Percentiles rank a stretch among this genome's conserved stretches.
Conservation (phyloP, 1,284 basidiomycete species). For the Xerocomus nothofagi region DNA sequence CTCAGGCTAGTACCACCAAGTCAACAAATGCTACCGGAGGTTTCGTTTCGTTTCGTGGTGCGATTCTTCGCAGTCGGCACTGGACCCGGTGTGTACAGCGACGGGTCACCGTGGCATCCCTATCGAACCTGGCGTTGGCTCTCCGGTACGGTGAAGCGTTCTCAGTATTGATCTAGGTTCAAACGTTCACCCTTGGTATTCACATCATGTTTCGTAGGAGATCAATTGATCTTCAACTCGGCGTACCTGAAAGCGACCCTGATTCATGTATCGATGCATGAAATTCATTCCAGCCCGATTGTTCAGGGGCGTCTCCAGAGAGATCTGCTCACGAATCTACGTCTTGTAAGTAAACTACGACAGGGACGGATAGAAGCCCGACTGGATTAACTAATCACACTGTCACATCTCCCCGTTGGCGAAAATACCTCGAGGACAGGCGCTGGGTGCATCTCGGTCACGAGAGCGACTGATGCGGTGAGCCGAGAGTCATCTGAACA, state of each 20-base stretch:
- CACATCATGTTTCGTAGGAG: background rate
- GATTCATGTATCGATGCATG: conserved; percentile 26
- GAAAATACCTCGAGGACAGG: conserved; percentile 16
- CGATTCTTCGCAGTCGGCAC: conserved; percentile 21
- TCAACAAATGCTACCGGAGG: conserved; percentile 7
- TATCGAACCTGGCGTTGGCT: background rate
- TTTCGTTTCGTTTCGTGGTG: conserved; percentile 13
- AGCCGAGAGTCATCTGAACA: conserved; percentile 1
- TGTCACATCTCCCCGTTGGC: conserved; percentile 13
- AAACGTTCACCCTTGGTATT: background rate
- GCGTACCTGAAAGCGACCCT: conserved; percentile 32
- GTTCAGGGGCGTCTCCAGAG: conserved; percentile 19
- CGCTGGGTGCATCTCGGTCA: background rate
- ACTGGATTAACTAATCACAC: conserved; percentile 10
- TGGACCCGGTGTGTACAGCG: conserved; percentile 16
- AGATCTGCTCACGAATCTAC: conserved; percentile 28
- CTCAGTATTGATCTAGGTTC: background rate
- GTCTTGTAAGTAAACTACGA: conserved; percentile 15
- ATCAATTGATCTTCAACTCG: conserved; percentile 20
- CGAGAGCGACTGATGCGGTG: conserved; percentile 1
- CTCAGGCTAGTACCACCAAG: too few species aligned
- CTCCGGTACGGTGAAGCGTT: background rate
- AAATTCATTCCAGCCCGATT: conserved; percentile 26
- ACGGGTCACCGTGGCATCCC: conserved; percentile 12
- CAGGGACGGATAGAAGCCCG: conserved; percentile 30